Evolutionary conservation across 129 eudicot species (phyloP).

Genomic region (sunflower (Helianthus annuus)): DNA sequence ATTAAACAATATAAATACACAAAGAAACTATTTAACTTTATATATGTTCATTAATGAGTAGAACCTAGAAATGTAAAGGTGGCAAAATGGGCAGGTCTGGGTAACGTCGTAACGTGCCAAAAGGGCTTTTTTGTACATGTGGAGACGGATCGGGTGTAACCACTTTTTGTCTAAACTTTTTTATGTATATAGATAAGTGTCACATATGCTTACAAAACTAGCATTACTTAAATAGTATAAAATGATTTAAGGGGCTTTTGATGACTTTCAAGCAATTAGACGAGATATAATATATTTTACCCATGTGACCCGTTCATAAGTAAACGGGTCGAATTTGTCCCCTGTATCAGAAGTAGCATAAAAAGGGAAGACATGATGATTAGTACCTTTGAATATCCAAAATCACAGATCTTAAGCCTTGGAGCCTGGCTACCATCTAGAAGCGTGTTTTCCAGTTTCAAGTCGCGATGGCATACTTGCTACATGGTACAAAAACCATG

Average conservation of each 20-base stretch:
- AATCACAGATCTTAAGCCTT: slow-evolving; percentile 85
- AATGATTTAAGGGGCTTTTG: neutral
- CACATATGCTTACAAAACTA: neutral
- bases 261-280: neutral
- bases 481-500: slow-evolving; percentile 31
- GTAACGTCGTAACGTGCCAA: neutral
- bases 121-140: neutral
- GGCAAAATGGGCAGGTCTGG: neutral
- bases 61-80: neutral
- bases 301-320: neutral
- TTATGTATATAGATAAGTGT: neutral
- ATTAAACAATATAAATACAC: neutral
- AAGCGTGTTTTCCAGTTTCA: slow-evolving; percentile 77
- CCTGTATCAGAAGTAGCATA: slow-evolving; percentile 1
- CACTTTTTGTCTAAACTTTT: neutral
- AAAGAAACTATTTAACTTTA: slow-evolving; percentile 12
- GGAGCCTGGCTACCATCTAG: slow-evolving; percentile 92
- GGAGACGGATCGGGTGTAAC: neutral
- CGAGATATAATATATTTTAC: neutral
- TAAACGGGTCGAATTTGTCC: neutral
- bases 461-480: slow-evolving; percentile 91
- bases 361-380: neutral
- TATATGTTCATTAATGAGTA: neutral
- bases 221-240: neutral
- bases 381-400: slow-evolving; percentile 90